Evolutionary conservation across 768 basidiomycete genomes (phyloP), one percentile per base, ranked within the genome.

Genomic region (Podaxis sp.): DNA sequence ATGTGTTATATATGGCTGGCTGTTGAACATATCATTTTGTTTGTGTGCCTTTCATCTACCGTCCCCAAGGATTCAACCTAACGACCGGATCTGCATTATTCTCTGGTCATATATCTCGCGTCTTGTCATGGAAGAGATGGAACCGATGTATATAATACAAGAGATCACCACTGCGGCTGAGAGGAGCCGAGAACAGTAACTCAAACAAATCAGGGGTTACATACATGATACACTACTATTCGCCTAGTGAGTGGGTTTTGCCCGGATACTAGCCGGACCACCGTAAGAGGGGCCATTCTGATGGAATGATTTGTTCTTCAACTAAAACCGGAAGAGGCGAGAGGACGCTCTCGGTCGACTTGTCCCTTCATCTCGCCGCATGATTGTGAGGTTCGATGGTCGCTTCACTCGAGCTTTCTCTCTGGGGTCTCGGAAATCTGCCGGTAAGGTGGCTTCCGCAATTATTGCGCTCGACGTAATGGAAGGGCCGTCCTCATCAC

Each of bases 381-480:
- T 65, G 41, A 69, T 62, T 2, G 65, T 66, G 44, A 68, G 66
- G 38, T 63, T 69, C 15, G 12, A 6, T 11, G 74, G 74, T 51
- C 75, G 68, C 61, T 73, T 74, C 15, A 77, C 77, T 30, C 77
- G 71, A 30, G 72, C 74, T 22, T 69, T 73, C 24, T 64, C 70
- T 48, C 76, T 71, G 13, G 77, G 77, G 58, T 78, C 77, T 51
- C 68, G 68, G 41, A 62, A 62, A 40, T 56, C 57, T 68, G 67
- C 58, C 7, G 62, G 54, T 36, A 66, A 50, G 30, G 63, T 59
- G n/a, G 54, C 59, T 54, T 66, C 52, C 22, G 62, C 40, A 12
- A 67, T 60, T 24, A 61, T 64, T 13, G 63, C 50, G 17, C 26
- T 59, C 24, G 38, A 50, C n/a, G 63, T 60, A 20, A 22, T 36